Evolutionary conservation across 1,284 basidiomycete species (phyloP).

Genomic region (Cystobasidiaceae sp.): DNA sequence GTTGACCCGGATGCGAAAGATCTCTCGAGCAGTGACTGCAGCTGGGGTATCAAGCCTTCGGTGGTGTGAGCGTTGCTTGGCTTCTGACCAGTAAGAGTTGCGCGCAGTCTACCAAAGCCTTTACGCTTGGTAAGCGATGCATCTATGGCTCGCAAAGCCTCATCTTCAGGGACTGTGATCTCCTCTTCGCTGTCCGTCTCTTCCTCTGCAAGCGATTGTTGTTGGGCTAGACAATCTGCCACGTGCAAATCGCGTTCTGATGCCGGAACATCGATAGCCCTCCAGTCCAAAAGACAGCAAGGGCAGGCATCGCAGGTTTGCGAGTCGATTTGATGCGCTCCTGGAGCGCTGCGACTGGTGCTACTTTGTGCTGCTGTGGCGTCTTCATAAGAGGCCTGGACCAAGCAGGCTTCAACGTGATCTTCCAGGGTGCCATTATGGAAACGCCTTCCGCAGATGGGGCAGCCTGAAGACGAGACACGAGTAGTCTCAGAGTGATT

Average conservation of each 20-base stretch:
- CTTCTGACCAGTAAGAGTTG: neutral
- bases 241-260: slow-evolving; percentile 16
- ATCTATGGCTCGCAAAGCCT: neutral
- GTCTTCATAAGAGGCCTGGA: neutral
- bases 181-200: slow-evolving; percentile 2
- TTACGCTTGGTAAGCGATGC: neutral
- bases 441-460: neutral
- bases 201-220: slow-evolving; percentile 16
- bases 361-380: neutral
- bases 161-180: neutral
- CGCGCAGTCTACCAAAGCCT: slow-evolving; percentile 17
- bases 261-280: slow-evolving; percentile 1
- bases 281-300: slow-evolving; percentile 22
- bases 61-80: neutral
- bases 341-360: neutral
- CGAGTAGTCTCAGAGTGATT: too few species aligned
- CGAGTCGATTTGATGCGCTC: neutral
- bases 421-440: neutral
- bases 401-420: slow-evolving; percentile 27
- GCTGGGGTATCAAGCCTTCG: neutral
- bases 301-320: neutral
- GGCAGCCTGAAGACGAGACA: too few species aligned
- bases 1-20: slow-evolving; percentile 3
- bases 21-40: slow-evolving; percentile 3
- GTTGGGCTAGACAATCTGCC: slow-evolving; percentile 24